These are phyloP conservation scores for Vaccinium myrtillus DNA, from an alignment of 148 eudicot species.

Conservation along the genomic window DNA sequence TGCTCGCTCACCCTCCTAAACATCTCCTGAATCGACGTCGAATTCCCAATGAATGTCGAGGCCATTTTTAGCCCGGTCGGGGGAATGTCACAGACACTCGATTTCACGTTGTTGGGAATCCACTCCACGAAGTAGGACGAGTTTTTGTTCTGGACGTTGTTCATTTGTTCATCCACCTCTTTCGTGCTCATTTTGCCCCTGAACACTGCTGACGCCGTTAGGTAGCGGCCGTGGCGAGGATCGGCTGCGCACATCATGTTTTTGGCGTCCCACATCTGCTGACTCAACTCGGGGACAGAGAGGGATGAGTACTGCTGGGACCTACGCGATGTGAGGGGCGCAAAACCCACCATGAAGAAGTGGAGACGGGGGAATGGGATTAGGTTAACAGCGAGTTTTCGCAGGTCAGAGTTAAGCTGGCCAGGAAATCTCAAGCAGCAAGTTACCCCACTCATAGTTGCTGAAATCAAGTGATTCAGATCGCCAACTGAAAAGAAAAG, in stretches of 20 bases:
- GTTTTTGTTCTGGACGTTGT: neutral
- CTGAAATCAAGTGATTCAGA: constrained; percentile 34
- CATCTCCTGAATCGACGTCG: neutral
- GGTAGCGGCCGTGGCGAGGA: constrained; percentile 2
- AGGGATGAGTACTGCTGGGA: constrained; percentile 73
- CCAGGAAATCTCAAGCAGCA: constrained; percentile 84
- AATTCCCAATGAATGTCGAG: neutral
- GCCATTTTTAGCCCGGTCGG: neutral
- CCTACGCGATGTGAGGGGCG: constrained; percentile 77
- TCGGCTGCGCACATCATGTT: neutral
- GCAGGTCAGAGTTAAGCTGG: constrained; percentile 49
- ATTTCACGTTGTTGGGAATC: neutral
- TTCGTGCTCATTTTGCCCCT: neutral
- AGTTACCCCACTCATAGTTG: constrained; percentile 80
- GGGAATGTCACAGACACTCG: neutral
- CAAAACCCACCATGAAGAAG: constrained; percentile 34
- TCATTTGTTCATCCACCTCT: neutral
- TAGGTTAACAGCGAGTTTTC: neutral
- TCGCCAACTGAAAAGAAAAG: constrained; percentile 59
- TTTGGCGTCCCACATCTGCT: neutral
- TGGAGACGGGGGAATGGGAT: neutral
- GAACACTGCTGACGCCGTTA: neutral
- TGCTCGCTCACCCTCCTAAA: constrained; percentile 6
- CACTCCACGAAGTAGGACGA: neutral
- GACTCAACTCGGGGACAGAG: constrained; percentile 77